Conservation (phyloP, 495 filamentous ascomycete genomes). For the Aspergillus carlsbadensis region DNA sequence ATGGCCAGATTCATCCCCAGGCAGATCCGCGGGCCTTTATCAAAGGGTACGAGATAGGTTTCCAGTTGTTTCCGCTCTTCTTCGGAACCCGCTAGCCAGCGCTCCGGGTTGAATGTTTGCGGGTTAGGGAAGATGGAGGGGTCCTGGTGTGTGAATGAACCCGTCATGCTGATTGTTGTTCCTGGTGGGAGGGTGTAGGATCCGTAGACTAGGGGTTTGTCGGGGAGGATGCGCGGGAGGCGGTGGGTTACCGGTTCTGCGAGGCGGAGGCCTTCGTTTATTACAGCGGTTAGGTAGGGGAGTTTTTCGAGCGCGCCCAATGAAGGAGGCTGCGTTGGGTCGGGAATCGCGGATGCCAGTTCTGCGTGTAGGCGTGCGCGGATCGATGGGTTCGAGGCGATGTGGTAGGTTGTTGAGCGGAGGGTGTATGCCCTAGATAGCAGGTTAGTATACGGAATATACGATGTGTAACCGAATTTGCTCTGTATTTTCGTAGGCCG, state of each 20-base stretch:
- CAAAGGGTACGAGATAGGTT: slow-evolving; percentile 34
- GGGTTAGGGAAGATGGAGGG: slow-evolving; percentile 39
- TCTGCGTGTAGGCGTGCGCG: not conserved
- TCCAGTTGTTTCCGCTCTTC: slow-evolving; percentile 16
- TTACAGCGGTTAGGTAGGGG: slow-evolving; percentile 8
- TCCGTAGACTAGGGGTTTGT: slow-evolving; percentile 32
- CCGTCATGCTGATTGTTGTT: slow-evolving; percentile 42
- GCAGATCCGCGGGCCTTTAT: slow-evolving; percentile 35
- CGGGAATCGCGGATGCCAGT: slow-evolving; percentile 1
- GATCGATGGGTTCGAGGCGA: not conserved
- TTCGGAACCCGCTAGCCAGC: slow-evolving; percentile 46
- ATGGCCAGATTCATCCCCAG: slow-evolving; percentile 30
- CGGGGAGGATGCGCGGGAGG: slow-evolving; percentile 33
- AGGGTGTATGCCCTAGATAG: not conserved
- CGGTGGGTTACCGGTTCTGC: slow-evolving; percentile 31
- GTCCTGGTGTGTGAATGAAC: slow-evolving; percentile 40
- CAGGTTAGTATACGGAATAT: too few species aligned
- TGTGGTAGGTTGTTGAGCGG: slow-evolving; percentile 5
- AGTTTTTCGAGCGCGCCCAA: not conserved
- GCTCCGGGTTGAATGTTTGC: slow-evolving; percentile 39
- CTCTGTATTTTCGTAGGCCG: too few species aligned
- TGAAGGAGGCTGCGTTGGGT: not conserved
- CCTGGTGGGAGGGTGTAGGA: slow-evolving; percentile 24
- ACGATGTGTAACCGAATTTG: too few species aligned
- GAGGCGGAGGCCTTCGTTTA: slow-evolving; percentile 43